A percentile compares a stretch with the other conserved stretches of the same genome.
Conservation (phyloP, 495 filamentous ascomycete genomes). For the Penicillium verhagenii region DNA sequence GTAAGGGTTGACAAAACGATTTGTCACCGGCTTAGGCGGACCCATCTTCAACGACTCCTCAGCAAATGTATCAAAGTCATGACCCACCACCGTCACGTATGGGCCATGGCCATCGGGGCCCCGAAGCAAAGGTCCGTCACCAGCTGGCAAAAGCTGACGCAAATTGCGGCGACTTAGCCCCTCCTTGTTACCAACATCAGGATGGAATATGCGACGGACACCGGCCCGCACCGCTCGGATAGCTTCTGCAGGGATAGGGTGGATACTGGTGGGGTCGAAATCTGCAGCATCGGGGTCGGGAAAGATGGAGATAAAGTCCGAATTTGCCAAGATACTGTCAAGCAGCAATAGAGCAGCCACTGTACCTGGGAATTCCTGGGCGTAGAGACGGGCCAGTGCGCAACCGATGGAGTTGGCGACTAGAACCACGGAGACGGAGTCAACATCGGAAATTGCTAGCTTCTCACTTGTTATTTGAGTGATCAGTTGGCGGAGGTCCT, state of each 20-base stretch:
- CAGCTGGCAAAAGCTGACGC: conserved; percentile 45
- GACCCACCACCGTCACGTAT: conserved; percentile 55
- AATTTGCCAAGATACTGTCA: conserved; percentile 62
- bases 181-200: conserved; percentile 54
- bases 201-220: conserved; percentile 48
- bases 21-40: conserved; percentile 34
- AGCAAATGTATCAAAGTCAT: conserved; percentile 59
- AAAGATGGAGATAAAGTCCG: conserved; percentile 57
- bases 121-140: conserved; percentile 46
- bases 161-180: conserved; percentile 54
- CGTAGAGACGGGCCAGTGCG: conserved; percentile 56
- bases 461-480: conserved; percentile 30
- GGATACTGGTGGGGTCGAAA: conserved; percentile 37
- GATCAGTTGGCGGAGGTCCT: conserved; percentile 53
- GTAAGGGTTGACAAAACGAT: conserved; percentile 48
- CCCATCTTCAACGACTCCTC: conserved; percentile 41
- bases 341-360: conserved; percentile 55
- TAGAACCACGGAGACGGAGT: conserved; percentile 40
- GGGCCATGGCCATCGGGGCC: conserved; percentile 37
- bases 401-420: conserved; percentile 61
- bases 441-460: conserved; percentile 12
- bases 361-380: conserved; percentile 41
- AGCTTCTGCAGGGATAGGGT: conserved; percentile 40
- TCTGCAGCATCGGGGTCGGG: conserved; percentile 54
- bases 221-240: conserved; percentile 45